Evolutionary conservation across 768 basidiomycete species (phyloP).

Genomic region (Rhodotorula graminis): DNA sequence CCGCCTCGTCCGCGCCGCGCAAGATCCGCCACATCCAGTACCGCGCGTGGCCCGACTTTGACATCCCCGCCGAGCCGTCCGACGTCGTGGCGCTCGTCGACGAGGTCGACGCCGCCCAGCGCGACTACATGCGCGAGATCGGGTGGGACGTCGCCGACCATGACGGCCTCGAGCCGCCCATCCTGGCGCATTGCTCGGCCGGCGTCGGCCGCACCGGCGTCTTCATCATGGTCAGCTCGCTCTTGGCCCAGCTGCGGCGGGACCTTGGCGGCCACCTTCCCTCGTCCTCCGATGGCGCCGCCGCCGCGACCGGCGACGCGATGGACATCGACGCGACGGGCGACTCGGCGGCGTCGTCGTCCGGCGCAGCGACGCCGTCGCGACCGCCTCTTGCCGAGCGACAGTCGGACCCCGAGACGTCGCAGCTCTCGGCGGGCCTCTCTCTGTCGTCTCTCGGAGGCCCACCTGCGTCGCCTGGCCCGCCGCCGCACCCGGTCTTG

Average conservation of each 20-base stretch:
- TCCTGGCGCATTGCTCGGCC: conserved; percentile 84
- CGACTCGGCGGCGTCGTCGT: neutral
- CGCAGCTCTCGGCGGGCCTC: conserved; percentile 19
- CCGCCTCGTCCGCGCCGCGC: conserved; percentile 14
- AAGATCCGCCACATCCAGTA: conserved; percentile 79
- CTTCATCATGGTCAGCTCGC: conserved; percentile 66
- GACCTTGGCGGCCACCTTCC: conserved; percentile 48
- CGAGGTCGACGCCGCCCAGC: conserved; percentile 56
- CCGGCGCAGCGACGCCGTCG: neutral
- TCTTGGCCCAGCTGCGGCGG: conserved; percentile 66
- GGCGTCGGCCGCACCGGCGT: conserved; percentile 93
- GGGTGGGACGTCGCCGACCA: conserved; percentile 25
- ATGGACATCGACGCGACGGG: conserved; percentile 28
- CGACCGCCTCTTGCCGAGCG: neutral
- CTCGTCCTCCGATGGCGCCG: neutral
- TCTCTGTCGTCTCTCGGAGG: conserved; percentile 19
- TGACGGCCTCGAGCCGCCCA: conserved; percentile 49
- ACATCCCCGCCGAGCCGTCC: conserved; percentile 78
- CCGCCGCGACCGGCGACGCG: neutral
- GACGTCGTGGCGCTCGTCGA: conserved; percentile 69
- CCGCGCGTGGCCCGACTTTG: conserved; percentile 93
- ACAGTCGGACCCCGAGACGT: conserved; percentile 20
- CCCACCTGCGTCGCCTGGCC: neutral
- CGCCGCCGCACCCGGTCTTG: neutral
- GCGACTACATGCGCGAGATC: conserved; percentile 25